Base-by-base conservation (phyloP, 768 basidiomycete species). In the Lactarius tabidus region DNA sequence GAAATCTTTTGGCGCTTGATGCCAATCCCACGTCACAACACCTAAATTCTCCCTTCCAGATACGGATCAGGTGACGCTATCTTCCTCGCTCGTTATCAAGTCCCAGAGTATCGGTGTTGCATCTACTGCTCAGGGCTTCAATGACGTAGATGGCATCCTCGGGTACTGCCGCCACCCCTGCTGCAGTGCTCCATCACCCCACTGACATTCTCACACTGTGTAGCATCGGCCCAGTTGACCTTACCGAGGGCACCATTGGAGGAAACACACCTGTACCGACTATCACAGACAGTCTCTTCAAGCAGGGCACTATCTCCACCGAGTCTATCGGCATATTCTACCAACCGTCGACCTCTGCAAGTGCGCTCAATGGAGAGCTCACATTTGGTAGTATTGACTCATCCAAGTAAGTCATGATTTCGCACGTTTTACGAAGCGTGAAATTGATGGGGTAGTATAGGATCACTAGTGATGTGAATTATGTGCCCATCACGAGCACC, bases 221-320 rank as follows among this genome's bases (percentile, higher is more conserved):
- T 51, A 81, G 80, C 20, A 78, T 84, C 33, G 84, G 84, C 18
- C 83, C 84, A 29, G 79, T 78, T 2, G 80, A 84, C 71, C 76
- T 84, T 41, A 84, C 81, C 20, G 35, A 70, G 59, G 75, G 75
- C 70, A 83, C 81, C n/a, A 80, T 84, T 41, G 73, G 74, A 3
- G 72, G 74, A 59, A 75, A 73, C 12, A 52, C 71, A 2, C 71
- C 73, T 23, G 79, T 84, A 26, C 81, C 84, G 10, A 86, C 85
- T 14, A 80, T 87, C 20, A 83, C 80, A n/a, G 81, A 85, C 74
- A 86, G 82, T 72, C 78, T 85, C 15, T 82, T 77, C 72, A 39
- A 73, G 12, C 78, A 84, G 70, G 80, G 81, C 12, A 73, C 72
- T 3, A 85, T 87, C 65, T 55, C 77, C 17, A 68, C 74, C 15